These are phyloP conservation scores for Pleurozium schreberi DNA, from an alignment of 225 moss, liverwort and hornwort species.

Conservation along the genomic window DNA sequence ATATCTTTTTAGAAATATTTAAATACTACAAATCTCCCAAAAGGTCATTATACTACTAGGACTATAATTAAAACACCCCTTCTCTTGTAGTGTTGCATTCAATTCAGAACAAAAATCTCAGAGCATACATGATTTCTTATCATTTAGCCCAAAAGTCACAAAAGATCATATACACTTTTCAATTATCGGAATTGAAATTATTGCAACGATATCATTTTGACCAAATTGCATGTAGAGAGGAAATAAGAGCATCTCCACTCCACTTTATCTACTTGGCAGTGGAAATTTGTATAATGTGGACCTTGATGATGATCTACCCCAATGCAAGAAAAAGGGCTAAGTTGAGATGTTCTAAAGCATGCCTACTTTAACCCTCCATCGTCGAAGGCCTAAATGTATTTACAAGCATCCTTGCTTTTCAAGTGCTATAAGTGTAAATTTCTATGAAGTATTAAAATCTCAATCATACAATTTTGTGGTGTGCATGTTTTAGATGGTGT, in stretches of 20 bases:
- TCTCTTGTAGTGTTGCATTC: too few species aligned
- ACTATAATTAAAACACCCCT: too few species aligned
- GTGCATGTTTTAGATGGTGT: too few species aligned
- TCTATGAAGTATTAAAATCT: too few species aligned
- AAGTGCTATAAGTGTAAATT: too few species aligned
- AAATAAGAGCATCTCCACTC: background rate
- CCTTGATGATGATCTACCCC: background rate
- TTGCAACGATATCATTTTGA: background rate
- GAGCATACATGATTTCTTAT: background rate
- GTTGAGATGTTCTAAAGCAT: background rate
- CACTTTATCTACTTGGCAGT: fast-evolving
- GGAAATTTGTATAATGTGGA: fast-evolving
- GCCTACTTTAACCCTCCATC: too few species aligned
- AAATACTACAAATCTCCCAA: too few species aligned
- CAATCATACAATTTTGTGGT: too few species aligned
- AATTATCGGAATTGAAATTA: background rate
- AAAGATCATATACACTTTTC: background rate
- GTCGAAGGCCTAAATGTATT: too few species aligned
- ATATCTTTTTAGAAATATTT: too few species aligned
- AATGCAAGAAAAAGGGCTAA: background rate
- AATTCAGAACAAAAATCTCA: background rate
- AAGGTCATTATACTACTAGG: too few species aligned
- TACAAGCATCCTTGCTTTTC: too few species aligned
- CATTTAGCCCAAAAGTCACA: background rate
- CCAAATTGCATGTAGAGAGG: fast-evolving